Evolutionary conservation across 2,329 filamentous ascomycete genomes (phyloP).

Genomic region (Cryphonectria radicalis): DNA sequence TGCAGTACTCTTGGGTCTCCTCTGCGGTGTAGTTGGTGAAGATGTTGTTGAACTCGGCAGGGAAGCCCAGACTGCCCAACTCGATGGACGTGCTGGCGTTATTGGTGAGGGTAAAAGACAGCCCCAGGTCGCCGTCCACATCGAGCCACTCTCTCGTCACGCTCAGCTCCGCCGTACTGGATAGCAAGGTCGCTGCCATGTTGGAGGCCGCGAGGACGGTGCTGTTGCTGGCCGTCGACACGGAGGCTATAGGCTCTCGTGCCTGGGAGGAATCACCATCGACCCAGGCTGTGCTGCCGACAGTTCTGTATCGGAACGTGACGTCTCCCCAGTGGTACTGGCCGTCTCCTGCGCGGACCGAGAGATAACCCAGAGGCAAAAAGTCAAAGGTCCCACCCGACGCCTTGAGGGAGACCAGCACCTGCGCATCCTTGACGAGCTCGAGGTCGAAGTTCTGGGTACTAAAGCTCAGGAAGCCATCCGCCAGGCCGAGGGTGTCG

Average conservation of each 20-base stretch:
- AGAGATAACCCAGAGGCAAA: constrained; percentile 55
- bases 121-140: constrained; percentile 51
- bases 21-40: constrained; percentile 55
- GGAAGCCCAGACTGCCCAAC: constrained; percentile 61
- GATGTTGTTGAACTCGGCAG: constrained; percentile 66
- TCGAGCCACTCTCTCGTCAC: constrained; percentile 58
- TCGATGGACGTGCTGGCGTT: constrained; percentile 47
- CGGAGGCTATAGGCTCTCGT: constrained; percentile 42
- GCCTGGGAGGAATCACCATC: constrained; percentile 50
- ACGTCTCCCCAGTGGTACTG: constrained; percentile 65
- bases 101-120: constrained; percentile 58
- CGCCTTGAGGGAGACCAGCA: constrained; percentile 53
- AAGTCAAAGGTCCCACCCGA: constrained; percentile 54
- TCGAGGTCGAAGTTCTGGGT: constrained; percentile 48
- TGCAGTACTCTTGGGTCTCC: constrained; percentile 55
- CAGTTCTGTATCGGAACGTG: constrained; percentile 56
- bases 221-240: constrained; percentile 34
- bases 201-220: constrained; percentile 44
- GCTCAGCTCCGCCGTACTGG: constrained; percentile 41
- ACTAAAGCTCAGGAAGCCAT: constrained; percentile 46
- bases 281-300: constrained; percentile 47
- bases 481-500: constrained; percentile 44
- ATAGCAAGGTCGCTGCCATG: constrained; percentile 47
- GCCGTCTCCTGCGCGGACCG: constrained; percentile 51
- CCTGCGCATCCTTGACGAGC: constrained; percentile 50